Evolutionary conservation across 2,329 filamentous ascomycete species (phyloP).

Genomic region (Botrytis aclada): DNA sequence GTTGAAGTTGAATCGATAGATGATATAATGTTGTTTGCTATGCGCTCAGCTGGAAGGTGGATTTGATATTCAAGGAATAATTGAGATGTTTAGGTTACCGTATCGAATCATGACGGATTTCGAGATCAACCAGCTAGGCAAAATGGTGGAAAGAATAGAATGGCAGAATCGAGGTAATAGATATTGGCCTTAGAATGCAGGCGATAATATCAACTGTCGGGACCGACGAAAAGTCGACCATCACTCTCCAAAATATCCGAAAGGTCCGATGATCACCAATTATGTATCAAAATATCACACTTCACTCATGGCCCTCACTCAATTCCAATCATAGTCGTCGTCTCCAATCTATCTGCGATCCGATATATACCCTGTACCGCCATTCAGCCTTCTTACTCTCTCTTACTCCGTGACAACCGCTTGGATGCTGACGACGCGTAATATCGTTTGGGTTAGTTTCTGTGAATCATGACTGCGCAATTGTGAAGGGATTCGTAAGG

Average conservation of each 20-base stretch:
- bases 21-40: constrained; percentile 5
- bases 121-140: background rate
- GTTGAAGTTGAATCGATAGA: background rate
- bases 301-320: background rate
- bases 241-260: background rate
- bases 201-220: background rate
- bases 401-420: background rate
- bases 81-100: background rate
- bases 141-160: background rate
- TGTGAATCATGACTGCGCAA: constrained; percentile 5
- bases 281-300: background rate
- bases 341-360: background rate
- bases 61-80: constrained; percentile 6
- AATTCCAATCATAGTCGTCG: background rate
- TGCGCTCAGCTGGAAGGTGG: background rate
- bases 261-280: background rate
- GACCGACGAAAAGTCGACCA: background rate
- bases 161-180: background rate
- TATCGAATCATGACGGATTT: constrained; percentile 1
- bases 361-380: background rate
- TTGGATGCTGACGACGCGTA: constrained; percentile 14
- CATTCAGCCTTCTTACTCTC: background rate
- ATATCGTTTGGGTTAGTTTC: background rate
- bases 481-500: constrained; percentile 9
- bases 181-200: background rate